These are phyloP conservation scores for Dittrichia graveolens DNA, from an alignment of 129 eudicot species.

Conservation along the genomic window DNA sequence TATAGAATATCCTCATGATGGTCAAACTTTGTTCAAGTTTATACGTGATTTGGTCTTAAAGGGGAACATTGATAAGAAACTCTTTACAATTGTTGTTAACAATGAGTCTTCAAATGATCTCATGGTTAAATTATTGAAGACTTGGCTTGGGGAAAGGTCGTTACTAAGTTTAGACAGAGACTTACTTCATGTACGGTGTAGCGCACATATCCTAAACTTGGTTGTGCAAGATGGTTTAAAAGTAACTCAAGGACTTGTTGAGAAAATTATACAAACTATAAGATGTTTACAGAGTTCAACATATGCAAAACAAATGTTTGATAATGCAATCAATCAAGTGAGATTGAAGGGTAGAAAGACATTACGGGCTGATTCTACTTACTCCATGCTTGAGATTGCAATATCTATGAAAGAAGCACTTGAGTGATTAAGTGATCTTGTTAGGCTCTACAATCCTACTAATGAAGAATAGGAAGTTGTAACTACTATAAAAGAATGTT, in stretches of 20 bases:
- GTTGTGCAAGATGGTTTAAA: constrained; percentile 21
- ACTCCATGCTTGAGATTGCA: constrained; percentile 5
- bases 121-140: constrained; percentile 5
- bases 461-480: constrained; percentile 14
- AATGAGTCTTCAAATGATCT: constrained; percentile 12
- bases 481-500: background rate
- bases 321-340: background rate
- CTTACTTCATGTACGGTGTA: constrained; percentile 16
- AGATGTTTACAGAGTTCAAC: background rate
- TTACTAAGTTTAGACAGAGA: background rate
- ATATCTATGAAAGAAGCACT: background rate
- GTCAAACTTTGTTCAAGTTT: constrained; percentile 2
- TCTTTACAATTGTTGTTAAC: constrained; percentile 22
- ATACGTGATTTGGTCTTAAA: background rate
- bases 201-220: constrained; percentile 2
- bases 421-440: background rate
- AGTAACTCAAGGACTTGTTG: background rate
- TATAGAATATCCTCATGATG: constrained; percentile 16
- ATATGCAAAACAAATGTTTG: constrained; percentile 12
- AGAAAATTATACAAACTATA: background rate
- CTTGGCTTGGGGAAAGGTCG: constrained; percentile 12
- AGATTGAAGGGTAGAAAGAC: background rate
- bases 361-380: constrained; percentile 4
- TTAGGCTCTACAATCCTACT: background rate
- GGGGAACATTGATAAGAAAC: constrained; percentile 20